Percentiles rank a stretch among this genome's conserved stretches.
Conservation (phyloP, 2,329 filamentous ascomycete species). For the Fusarium staphyleae region DNA sequence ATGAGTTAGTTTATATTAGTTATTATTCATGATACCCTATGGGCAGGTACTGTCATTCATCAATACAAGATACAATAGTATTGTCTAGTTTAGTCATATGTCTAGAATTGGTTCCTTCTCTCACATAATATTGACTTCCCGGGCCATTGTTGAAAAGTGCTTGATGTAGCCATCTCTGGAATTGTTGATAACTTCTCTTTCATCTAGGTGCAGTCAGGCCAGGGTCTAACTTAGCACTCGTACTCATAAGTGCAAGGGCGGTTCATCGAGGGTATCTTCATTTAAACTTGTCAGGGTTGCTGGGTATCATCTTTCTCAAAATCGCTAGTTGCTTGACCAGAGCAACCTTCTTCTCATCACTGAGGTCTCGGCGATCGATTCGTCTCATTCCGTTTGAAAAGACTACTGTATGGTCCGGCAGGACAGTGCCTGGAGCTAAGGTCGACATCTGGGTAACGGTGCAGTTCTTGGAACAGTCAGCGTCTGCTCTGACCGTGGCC, state of each 20-base stretch:
- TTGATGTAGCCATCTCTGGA: too few species aligned
- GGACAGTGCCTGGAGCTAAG: constrained; percentile 61
- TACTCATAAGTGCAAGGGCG: too few species aligned
- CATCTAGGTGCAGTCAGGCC: too few species aligned
- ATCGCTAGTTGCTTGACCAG: constrained; percentile 74
- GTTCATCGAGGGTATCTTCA: constrained; percentile 27
- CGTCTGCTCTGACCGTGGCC: not conserved
- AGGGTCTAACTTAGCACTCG: too few species aligned
- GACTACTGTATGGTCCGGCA: constrained; percentile 74
- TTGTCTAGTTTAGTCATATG: too few species aligned
- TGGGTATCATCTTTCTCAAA: constrained; percentile 70
- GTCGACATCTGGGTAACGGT: constrained; percentile 72
- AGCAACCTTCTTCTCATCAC: constrained; percentile 68
- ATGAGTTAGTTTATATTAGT: not conserved
- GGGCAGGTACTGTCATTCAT: not conserved
- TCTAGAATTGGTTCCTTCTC: too few species aligned
- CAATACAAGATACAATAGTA: not conserved
- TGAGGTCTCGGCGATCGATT: constrained; percentile 65
- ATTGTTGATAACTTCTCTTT: too few species aligned
- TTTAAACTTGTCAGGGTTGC: constrained; percentile 62
- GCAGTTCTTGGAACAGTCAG: constrained; percentile 61
- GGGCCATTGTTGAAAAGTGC: too few species aligned
- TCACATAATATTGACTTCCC: too few species aligned
- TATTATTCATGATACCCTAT: constrained; percentile 5
- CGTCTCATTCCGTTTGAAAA: constrained; percentile 69